A percentile compares a stretch with the other conserved stretches of the same genome.
Conservation (phyloP, 805 yeast genomes). For the Wickerhamiella slavikovae region DNA sequence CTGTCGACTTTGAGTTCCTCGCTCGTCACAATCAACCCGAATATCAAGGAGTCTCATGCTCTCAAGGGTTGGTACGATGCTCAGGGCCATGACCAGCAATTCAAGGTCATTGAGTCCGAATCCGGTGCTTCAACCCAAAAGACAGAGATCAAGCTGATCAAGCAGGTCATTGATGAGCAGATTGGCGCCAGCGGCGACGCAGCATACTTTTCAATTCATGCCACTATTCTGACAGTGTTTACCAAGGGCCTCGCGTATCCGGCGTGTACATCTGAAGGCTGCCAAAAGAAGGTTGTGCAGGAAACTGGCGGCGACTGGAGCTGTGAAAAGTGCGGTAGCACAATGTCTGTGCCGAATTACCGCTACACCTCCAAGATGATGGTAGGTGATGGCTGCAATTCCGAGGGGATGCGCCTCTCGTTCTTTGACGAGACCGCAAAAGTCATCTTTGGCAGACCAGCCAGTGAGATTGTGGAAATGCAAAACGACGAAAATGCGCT, state of each 20-base stretch:
- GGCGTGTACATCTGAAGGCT: slow-evolving; percentile 57
- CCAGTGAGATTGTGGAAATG: slow-evolving; percentile 29
- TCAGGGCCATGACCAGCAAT: slow-evolving; percentile 42
- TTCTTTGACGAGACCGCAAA: slow-evolving; percentile 72
- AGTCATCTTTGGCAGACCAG: slow-evolving; percentile 43
- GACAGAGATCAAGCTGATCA: slow-evolving; percentile 41
- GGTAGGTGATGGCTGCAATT: slow-evolving; percentile 56
- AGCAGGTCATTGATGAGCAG: slow-evolving; percentile 41
- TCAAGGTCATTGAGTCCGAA: slow-evolving; percentile 26
- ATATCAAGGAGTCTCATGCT: slow-evolving; percentile 66
- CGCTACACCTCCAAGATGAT: slow-evolving; percentile 63
- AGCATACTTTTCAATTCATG: slow-evolving; percentile 60
- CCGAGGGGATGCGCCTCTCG: slow-evolving; percentile 43
- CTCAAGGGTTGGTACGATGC: slow-evolving; percentile 88
- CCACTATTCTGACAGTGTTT: slow-evolving; percentile 47
- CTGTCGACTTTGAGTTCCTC: slow-evolving; percentile 67
- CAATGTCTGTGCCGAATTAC: slow-evolving; percentile 47
- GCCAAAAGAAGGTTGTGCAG: slow-evolving; percentile 70
- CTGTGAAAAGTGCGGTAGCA: slow-evolving; percentile 75
- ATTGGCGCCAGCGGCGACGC: slow-evolving; percentile 59
- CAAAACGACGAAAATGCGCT: slow-evolving; percentile 23
- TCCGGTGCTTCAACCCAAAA: slow-evolving; percentile 25
- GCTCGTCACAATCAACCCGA: slow-evolving; percentile 62
- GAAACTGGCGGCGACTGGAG: slow-evolving; percentile 63
- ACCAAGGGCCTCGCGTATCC: slow-evolving; percentile 73